phyloP scores from a whole-genome alignment of 2,329 filamentous ascomycete genomes.

The Orbilia javanica region DNA sequence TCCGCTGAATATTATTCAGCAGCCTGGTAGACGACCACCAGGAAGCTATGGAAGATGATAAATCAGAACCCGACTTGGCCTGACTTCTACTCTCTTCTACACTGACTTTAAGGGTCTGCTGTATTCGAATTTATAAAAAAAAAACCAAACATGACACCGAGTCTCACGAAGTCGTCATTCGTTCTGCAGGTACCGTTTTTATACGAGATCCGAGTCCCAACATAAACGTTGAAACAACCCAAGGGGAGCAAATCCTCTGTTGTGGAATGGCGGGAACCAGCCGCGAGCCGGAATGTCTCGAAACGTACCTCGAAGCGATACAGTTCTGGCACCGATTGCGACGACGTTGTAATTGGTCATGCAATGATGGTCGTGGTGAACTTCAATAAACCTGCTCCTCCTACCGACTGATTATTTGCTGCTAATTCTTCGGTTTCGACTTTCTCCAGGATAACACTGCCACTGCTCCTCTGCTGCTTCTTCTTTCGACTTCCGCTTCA shows the following conservation, averaged over 20 bases:
- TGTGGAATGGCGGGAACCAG: conserved; percentile 30
- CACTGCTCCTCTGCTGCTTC: conserved; percentile 13
- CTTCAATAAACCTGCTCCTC: conserved; percentile 1
- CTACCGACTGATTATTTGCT: neutral
- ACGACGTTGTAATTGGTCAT: conserved; percentile 47
- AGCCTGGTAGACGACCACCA: neutral
- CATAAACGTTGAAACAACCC: conserved; percentile 5
- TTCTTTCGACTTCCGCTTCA: conserved; percentile 27
- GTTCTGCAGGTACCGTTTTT: conserved; percentile 19
- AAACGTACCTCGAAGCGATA: conserved; percentile 56
- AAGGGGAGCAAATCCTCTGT: neutral
- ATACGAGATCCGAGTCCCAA: conserved; percentile 1
- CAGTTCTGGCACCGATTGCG: conserved; percentile 49
- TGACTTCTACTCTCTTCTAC: neutral
- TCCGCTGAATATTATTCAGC: conserved; percentile 12
- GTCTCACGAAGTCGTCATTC: neutral
- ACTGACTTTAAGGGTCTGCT: neutral
- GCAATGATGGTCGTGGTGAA: conserved; percentile 9
- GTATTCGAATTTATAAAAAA: neutral
- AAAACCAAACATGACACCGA: neutral
- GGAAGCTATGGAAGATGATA: conserved; percentile 10
- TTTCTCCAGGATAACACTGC: conserved; percentile 16
- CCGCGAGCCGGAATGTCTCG: conserved; percentile 29
- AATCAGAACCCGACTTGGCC: neutral
- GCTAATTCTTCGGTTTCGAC: conserved; percentile 1